Evolutionary conservation across 192 early-diverging fungal genomes (phyloP), one percentile per base, ranked within the genome.

Genomic region (Allomyces javanicus): DNA sequence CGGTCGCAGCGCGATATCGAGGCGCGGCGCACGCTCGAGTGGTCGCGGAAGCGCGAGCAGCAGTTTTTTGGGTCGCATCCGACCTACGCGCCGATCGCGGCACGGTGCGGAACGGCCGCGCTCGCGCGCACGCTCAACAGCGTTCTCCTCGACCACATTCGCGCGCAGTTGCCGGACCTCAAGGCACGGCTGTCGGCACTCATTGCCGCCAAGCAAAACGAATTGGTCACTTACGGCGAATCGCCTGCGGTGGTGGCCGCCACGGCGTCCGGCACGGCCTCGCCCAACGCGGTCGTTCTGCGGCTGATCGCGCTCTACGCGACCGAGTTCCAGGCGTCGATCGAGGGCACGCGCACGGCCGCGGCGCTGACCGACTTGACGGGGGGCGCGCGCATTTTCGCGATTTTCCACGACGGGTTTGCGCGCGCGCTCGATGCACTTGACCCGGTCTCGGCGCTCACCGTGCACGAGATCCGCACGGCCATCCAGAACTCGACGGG

Each of bases 401-500:
- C 84, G 72, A 89, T 88, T 43, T 90, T 90, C 74, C 87, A 90
- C 71, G 81, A 84, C 65, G 82, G 89, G 12, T 90, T 83, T 78
- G 86, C 85, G 11, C 69, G 79, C 24, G 86, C 87, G 19, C 74
- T 90, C 24, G 84, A 87, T 65, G 79, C 84, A 63, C 82, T 90
- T 50, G 78, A 80, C 25, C 87, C 89, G 9, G 83, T 84, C 67
- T 79, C 82, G 10, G 86, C 85, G 66, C 71, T 90, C 64, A 81
- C 80, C 21, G 79, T 81, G 67, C 76, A 79, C 67, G 87, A 90
- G 63, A 90, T 90, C 70, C 83, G 86, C 64, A 85, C 80, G 7
- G 89, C 89, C 25, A 90, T 90, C 64, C 86, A 87, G 64, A 90
- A 90, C 73, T 90, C 89, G 1, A 87, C 81, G 0, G 89, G 89